Conservation (phyloP, 2,329 filamentous ascomycete genomes). For the Phialophora macrospora region DNA sequence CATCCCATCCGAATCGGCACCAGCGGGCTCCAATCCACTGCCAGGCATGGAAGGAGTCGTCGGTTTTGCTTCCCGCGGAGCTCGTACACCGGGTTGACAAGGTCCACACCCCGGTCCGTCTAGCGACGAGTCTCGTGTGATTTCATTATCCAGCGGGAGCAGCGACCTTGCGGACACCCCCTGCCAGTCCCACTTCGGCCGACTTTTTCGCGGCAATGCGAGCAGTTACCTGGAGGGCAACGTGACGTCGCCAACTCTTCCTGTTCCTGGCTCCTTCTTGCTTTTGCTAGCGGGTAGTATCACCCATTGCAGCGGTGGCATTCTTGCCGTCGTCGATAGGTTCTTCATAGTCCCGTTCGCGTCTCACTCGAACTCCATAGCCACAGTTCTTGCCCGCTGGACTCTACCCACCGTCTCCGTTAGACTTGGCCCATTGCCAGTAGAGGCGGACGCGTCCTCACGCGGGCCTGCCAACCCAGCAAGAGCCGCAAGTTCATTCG, state of each 20-base stretch:
- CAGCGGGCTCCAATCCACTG: not conserved
- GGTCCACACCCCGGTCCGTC: not conserved
- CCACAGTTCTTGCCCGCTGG: slow-evolving; percentile 53
- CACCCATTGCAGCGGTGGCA: not conserved
- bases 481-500: slow-evolving; percentile 47
- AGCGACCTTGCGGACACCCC: not conserved
- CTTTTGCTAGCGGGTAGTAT: not conserved
- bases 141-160: not conserved
- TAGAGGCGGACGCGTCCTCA: slow-evolving; percentile 18
- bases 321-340: not conserved
- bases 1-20: too few relatives aligned
- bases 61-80: not conserved
- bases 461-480: slow-evolving; percentile 43
- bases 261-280: not conserved
- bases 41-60: not conserved
- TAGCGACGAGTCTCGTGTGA: not conserved
- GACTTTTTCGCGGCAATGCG: not conserved
- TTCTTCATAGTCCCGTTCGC: not conserved
- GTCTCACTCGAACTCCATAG: slow-evolving; percentile 53
- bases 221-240: not conserved
- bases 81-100: not conserved
- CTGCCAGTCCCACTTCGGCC: too few relatives aligned
- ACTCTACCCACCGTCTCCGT: slow-evolving; percentile 54
- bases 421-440: slow-evolving; percentile 41
- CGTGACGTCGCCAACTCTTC: not conserved